Evolutionary conservation across 2,329 filamentous ascomycete species (phyloP).

Genomic region (Leptographium galeiforme): DNA sequence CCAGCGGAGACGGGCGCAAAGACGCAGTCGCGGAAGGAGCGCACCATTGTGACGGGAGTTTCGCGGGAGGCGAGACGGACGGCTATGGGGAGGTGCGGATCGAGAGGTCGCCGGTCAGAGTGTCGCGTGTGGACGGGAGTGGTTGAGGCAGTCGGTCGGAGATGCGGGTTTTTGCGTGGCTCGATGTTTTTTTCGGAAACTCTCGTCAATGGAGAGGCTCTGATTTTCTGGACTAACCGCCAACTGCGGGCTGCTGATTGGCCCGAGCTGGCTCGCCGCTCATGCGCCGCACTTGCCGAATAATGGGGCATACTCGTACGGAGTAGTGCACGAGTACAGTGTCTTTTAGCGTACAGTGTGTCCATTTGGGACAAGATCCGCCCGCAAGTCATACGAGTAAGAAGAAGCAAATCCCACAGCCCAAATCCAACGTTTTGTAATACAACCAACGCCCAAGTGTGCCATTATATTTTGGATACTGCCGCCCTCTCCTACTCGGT

Average conservation of each 20-base stretch:
- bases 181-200: constrained; percentile 11
- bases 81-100: background rate
- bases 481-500: too few relatives aligned
- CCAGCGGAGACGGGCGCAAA: background rate
- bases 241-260: constrained; percentile 20
- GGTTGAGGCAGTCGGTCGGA: background rate
- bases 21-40: background rate
- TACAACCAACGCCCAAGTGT: too few relatives aligned
- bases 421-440: too few relatives aligned
- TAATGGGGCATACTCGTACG: too few relatives aligned
- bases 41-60: constrained; percentile 10
- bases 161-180: constrained; percentile 11
- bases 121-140: background rate
- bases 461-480: too few relatives aligned
- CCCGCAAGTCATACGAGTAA: too few relatives aligned
- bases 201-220: constrained; percentile 13
- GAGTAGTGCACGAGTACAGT: too few relatives aligned
- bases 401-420: too few relatives aligned
- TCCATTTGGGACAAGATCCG: too few relatives aligned
- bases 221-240: constrained; percentile 9
- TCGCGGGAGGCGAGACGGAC: constrained; percentile 1
- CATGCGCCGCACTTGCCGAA: background rate
- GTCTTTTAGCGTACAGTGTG: too few relatives aligned
- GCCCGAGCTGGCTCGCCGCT: constrained; percentile 15
- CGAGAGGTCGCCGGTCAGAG: background rate